A percentile compares a stretch with the other conserved stretches of the same genome.
Conservation (phyloP, 1,139 yeast genomes). For the Candida sp. region DNA sequence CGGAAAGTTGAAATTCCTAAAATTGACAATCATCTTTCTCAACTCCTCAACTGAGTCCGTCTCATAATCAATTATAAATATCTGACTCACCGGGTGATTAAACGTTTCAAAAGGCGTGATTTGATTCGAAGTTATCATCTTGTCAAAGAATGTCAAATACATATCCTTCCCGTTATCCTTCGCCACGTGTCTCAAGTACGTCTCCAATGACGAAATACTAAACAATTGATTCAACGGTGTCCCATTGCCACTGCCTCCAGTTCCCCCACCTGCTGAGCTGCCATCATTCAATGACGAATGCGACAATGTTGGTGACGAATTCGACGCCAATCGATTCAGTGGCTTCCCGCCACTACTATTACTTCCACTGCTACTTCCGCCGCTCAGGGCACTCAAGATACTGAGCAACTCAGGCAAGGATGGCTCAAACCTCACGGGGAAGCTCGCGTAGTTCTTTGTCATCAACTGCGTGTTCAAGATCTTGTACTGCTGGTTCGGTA, state of each 20-base stretch:
- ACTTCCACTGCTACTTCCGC: constrained; percentile 7
- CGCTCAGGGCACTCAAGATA: constrained; percentile 25
- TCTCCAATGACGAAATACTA: constrained; percentile 45
- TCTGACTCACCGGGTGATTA: constrained; percentile 85
- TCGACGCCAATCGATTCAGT: not conserved
- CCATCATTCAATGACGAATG: constrained; percentile 10
- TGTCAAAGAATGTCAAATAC: constrained; percentile 64
- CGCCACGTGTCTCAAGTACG: constrained; percentile 27
- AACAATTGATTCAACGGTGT: constrained; percentile 32
- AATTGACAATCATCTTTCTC: constrained; percentile 39
- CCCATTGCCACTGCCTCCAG: not conserved
- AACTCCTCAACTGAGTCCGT: constrained; percentile 54
- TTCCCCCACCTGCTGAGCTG: not conserved
- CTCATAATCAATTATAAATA: constrained; percentile 62
- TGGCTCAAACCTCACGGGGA: constrained; percentile 50
- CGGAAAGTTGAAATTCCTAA: constrained; percentile 54
- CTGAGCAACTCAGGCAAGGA: constrained; percentile 44
- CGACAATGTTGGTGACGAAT: constrained; percentile 9
- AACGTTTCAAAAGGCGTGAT: constrained; percentile 87
- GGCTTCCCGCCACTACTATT: not conserved
- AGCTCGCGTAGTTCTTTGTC: constrained; percentile 46
- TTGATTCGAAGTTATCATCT: constrained; percentile 62
- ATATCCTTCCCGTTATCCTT: constrained; percentile 26
- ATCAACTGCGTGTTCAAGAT: constrained; percentile 47
- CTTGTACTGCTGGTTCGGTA: constrained; percentile 39